A percentile compares a stretch with the other conserved stretches of the same genome.
Conservation (phyloP, 2,329 filamentous ascomycete genomes). For the Colletotrichum incanum region DNA sequence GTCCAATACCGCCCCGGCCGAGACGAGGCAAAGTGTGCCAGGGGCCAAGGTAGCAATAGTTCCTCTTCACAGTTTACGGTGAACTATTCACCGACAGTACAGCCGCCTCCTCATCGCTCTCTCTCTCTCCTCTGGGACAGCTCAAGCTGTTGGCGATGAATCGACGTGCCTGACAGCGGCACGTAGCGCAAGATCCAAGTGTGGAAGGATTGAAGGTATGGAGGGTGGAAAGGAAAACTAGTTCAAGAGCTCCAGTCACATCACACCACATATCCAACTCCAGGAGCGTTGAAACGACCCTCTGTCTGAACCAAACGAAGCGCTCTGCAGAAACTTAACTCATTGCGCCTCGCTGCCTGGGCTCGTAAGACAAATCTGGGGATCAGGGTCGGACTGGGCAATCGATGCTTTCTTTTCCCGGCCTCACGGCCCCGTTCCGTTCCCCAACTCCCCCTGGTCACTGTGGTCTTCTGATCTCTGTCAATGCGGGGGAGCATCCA, state of each 20-base stretch:
- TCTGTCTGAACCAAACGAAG: conserved; percentile 11
- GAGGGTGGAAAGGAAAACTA: background rate
- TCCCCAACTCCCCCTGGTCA: conserved; percentile 36
- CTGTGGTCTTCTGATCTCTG: conserved; percentile 40
- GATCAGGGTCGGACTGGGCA: conserved; percentile 19
- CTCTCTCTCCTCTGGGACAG: background rate
- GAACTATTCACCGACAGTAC: conserved; percentile 32
- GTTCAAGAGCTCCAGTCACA: conserved; percentile 9
- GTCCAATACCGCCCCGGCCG: conserved; percentile 24
- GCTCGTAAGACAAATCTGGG: conserved; percentile 28
- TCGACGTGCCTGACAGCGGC: conserved; percentile 17
- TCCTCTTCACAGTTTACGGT: background rate
- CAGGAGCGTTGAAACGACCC: conserved; percentile 17
- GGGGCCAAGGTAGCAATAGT: conserved; percentile 3
- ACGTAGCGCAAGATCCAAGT: conserved; percentile 15
- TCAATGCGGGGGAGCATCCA: conserved; percentile 42
- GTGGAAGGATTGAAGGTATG: conserved; percentile 22
- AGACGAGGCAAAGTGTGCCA: conserved; percentile 16
- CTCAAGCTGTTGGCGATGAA: background rate
- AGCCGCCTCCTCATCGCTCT: conserved; percentile 31
- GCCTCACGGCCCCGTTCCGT: conserved; percentile 28
- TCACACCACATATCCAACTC: conserved; percentile 24
- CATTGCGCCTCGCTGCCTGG: conserved; percentile 22
- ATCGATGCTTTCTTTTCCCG: conserved; percentile 39
- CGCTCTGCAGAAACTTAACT: conserved; percentile 8